A percentile compares a stretch with the other conserved stretches of the same genome.
These are phyloP conservation scores for Epicoccum sorghinum DNA, from an alignment of 2,329 filamentous ascomycete species.

Conservation along the genomic window DNA sequence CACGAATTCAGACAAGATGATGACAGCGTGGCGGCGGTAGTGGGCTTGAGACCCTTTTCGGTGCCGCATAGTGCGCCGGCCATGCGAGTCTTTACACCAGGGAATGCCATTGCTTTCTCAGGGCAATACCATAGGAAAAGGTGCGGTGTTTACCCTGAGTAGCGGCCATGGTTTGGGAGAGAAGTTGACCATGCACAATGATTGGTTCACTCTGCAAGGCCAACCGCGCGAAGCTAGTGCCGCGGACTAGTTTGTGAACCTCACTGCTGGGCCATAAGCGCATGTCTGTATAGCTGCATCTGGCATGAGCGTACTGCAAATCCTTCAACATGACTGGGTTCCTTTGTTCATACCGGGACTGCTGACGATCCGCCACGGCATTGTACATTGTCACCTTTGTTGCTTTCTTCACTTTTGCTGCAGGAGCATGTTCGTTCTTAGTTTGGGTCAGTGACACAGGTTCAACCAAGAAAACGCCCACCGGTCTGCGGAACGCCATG, in stretches of 20 bases:
- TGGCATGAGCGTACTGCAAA: background rate
- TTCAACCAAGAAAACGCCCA: slow-evolving; percentile 1
- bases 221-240: background rate
- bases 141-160: background rate
- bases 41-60: background rate
- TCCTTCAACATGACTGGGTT: no score
- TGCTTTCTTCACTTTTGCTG: background rate
- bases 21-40: slow-evolving; percentile 3
- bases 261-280: slow-evolving; percentile 7
- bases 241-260: slow-evolving; percentile 3
- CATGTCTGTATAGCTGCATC: slow-evolving; percentile 6
- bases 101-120: background rate
- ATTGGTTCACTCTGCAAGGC: slow-evolving; percentile 3
- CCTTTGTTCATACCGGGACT: no score
- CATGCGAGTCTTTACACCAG: background rate
- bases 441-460: slow-evolving; percentile 4
- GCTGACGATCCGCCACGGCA: no score
- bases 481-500: background rate
- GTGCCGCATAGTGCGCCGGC: background rate
- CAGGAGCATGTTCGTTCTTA: background rate
- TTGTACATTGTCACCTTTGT: background rate
- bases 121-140: background rate
- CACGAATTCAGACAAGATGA: slow-evolving; percentile 5
- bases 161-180: slow-evolving; percentile 3
- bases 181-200: background rate